Percentiles rank a stretch among this genome's conserved stretches.
Evolutionary conservation across 2,329 filamentous ascomycete species (phyloP).

Genomic region (Thermothelomyces thermophilus): DNA sequence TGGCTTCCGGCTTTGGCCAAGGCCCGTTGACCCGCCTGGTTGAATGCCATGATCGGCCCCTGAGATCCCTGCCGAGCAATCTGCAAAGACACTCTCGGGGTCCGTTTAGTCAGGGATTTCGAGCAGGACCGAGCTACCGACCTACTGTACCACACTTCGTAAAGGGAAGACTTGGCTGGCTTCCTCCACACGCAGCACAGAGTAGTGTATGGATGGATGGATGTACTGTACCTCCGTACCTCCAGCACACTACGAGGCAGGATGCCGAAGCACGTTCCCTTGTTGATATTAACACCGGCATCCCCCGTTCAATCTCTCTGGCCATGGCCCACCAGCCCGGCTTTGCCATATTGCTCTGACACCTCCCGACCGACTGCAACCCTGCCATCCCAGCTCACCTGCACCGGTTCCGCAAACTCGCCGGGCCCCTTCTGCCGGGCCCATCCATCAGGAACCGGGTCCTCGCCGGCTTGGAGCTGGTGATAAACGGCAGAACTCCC

Average conservation of each 20-base stretch:
- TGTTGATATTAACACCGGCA: conserved; percentile 22
- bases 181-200: too few species aligned
- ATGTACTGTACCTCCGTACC: too few species aligned
- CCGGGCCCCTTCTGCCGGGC: neutral
- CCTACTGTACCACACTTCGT: neutral
- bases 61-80: conserved; percentile 24
- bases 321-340: conserved; percentile 26
- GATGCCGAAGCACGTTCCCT: conserved; percentile 19
- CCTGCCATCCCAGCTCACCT: conserved; percentile 13
- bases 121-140: neutral
- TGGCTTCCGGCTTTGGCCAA: conserved; percentile 10
- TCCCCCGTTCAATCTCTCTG: conserved; percentile 24
- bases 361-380: conserved; percentile 24
- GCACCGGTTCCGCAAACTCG: conserved; percentile 16
- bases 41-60: conserved; percentile 21
- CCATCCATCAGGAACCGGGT: conserved; percentile 17
- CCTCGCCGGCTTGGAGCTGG: conserved; percentile 3
- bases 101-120: conserved; percentile 18
- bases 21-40: conserved; percentile 24
- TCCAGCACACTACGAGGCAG: conserved; percentile 1
- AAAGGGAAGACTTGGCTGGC: neutral
- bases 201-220: too few species aligned
- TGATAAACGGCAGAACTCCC: conserved; percentile 15
- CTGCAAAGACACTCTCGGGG: conserved; percentile 17
- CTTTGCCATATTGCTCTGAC: conserved; percentile 28